Conservation (phyloP, 345 rosid genomes). For the Euphorbia pulcherrima region DNA sequence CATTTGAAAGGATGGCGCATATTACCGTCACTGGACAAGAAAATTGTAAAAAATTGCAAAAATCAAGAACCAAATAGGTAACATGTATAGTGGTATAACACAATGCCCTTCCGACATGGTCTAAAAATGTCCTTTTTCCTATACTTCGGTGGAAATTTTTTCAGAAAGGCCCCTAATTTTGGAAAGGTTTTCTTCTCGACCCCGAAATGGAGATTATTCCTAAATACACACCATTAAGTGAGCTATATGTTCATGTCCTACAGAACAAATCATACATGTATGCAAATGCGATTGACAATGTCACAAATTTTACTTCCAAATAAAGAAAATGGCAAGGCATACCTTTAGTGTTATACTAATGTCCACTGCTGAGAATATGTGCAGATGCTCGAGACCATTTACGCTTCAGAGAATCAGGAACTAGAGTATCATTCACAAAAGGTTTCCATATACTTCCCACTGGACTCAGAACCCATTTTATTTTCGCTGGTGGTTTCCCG, state of each 20-base stretch:
- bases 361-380: constrained; percentile 25
- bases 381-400: constrained; percentile 49
- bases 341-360: constrained; percentile 18
- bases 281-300: not conserved
- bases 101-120: too few species aligned
- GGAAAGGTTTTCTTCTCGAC: not conserved
- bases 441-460: constrained; percentile 40
- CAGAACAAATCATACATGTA: not conserved
- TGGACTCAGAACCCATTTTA: constrained; percentile 56
- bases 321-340: not conserved
- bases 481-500: constrained; percentile 34
- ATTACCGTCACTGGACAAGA: too few species aligned
- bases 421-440: constrained; percentile 32
- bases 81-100: too few species aligned
- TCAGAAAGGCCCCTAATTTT: too few species aligned
- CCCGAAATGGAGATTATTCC: not conserved
- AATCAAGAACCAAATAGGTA: too few species aligned
- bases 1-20: too few species aligned
- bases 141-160: too few species aligned
- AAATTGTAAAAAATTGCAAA: too few species aligned
- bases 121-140: too few species aligned
- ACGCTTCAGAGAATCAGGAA: constrained; percentile 38
- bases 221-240: not conserved
- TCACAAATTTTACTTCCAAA: not conserved
- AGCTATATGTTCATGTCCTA: not conserved